Conservation (phyloP, 1,284 basidiomycete species). For the Cutaneotrichosporon mucoides region DNA sequence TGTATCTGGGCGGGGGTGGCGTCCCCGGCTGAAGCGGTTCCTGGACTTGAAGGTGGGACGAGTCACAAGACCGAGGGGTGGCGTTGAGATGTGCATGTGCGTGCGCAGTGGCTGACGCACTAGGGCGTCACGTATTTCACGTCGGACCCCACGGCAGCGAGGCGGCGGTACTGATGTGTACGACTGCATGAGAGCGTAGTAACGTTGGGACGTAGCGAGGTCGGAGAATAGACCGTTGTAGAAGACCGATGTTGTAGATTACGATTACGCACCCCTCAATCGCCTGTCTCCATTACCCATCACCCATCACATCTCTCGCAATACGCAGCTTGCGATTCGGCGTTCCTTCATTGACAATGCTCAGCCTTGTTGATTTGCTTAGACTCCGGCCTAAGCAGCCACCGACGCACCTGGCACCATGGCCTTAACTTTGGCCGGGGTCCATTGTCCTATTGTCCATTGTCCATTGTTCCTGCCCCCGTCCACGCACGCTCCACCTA, state of each 20-base stretch:
- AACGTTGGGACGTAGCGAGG: neutral
- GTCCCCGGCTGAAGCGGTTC: constrained; percentile 34
- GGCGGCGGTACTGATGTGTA: constrained; percentile 20
- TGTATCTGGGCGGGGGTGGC: constrained; percentile 36
- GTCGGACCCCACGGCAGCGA: constrained; percentile 35
- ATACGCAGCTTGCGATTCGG: no score
- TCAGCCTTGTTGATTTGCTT: no score
- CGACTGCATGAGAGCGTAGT: neutral
- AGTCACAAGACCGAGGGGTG: no score
- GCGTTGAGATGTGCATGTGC: no score
- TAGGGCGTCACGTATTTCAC: constrained; percentile 44
- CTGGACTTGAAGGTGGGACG: constrained; percentile 30
- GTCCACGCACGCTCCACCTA: neutral
- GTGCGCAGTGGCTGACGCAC: constrained; percentile 1
- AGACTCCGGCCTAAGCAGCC: no score
- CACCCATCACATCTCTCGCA: no score
- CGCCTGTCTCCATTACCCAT: no score
- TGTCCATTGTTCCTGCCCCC: constrained; percentile 1
- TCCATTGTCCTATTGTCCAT: neutral
- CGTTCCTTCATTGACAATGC: no score
- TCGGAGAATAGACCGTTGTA: neutral
- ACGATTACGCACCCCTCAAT: no score
- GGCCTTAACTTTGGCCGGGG: neutral
- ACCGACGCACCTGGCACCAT: no score
- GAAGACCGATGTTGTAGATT: no score